Evolutionary conservation across 768 basidiomycete species (phyloP).

Genomic region (Suillus discolor): DNA sequence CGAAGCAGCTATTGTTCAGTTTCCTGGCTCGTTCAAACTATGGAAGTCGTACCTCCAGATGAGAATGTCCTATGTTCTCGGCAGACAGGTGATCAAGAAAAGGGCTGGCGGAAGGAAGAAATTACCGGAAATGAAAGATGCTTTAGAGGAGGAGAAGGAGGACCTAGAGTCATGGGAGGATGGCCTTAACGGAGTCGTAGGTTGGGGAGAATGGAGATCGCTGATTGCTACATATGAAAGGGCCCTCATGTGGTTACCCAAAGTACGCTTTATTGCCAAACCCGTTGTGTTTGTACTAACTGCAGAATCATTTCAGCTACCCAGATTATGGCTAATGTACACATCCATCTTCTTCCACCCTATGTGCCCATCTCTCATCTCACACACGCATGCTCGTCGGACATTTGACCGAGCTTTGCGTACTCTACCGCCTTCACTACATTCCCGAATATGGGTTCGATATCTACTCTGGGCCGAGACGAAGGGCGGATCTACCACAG

Average conservation of each 20-base stretch:
- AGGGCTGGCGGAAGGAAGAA: constrained; percentile 88
- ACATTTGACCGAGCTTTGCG: constrained; percentile 95
- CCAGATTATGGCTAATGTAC: constrained; percentile 93
- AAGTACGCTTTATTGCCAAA: constrained; percentile 49
- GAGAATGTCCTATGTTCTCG: constrained; percentile 85
- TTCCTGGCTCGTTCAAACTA: constrained; percentile 89
- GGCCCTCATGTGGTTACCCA: constrained; percentile 92
- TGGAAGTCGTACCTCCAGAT: constrained; percentile 92
- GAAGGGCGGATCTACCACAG: constrained; percentile 76
- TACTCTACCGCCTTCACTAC: constrained; percentile 90
- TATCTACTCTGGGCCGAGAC: constrained; percentile 92
- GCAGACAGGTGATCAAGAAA: constrained; percentile 70
- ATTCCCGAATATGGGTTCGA: constrained; percentile 88
- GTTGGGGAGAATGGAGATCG: constrained; percentile 94
- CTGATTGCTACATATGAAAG: constrained; percentile 90
- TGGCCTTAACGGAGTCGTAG: constrained; percentile 85
- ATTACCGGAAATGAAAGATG: constrained; percentile 88
- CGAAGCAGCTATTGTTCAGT: constrained; percentile 85
- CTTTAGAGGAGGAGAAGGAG: constrained; percentile 81
- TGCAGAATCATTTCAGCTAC: constrained; percentile 57
- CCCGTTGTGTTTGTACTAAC: constrained; percentile 12
- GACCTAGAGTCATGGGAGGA: constrained; percentile 85
- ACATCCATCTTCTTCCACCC: constrained; percentile 89
- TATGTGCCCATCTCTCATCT: constrained; percentile 79
- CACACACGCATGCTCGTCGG: constrained; percentile 87